Base-by-base conservation (phyloP, 2,329 filamentous ascomycete genomes). In the Arthrinium puccinioides region DNA sequence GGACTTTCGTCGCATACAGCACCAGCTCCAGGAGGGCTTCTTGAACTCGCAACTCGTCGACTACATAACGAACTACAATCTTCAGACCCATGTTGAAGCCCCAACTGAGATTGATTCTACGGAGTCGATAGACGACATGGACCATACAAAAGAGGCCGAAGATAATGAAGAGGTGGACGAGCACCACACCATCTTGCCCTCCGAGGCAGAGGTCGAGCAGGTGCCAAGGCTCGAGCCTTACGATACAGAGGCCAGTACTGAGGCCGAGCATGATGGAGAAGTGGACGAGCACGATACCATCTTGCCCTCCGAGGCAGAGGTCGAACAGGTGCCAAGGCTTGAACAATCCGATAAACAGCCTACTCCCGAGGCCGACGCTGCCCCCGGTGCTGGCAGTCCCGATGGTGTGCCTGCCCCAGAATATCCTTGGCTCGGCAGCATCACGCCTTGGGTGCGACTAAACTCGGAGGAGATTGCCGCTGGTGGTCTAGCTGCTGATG, bases 1-100 rank as follows among this genome's bases (percentile, higher is more conserved):
- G 0, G 60, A 70, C 6, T 74, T 73, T 37, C 50, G 59, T 4
- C 54, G 56, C 10, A 48, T 78, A 11, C 47, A 60, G 19, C 41
- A 55, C 1, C 43, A 48, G 4, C 55, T 77, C 6, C 32, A 53
- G 10, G 44, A 59, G 0, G 68, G 73, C 7, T 78, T 78, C 48
- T 69, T 69, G 0, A 49, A 40, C 1, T 24, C 46, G 0, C 74
- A 78, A 44, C 55, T 79, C 14, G 41, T 39, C 8, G 46, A 50
- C 3, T 79, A 78, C 41, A 47, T 68, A 8, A 9, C 40, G 3
- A 39, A 40, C 29, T 29, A 44, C n/a, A 40, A 37, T 10, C 5
- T 27, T 5, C 24, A 28, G 18, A 25, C 18, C 10, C 10, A 24
- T 4, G 18, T 36, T 16, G 18, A 36, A 20, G 18, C 24, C n/a